Percentiles rank a stretch among this genome's conserved stretches.
Evolutionary conservation across 202 grass and related monocot genomes (phyloP).

Genomic region (Saccharum hybrid): DNA sequence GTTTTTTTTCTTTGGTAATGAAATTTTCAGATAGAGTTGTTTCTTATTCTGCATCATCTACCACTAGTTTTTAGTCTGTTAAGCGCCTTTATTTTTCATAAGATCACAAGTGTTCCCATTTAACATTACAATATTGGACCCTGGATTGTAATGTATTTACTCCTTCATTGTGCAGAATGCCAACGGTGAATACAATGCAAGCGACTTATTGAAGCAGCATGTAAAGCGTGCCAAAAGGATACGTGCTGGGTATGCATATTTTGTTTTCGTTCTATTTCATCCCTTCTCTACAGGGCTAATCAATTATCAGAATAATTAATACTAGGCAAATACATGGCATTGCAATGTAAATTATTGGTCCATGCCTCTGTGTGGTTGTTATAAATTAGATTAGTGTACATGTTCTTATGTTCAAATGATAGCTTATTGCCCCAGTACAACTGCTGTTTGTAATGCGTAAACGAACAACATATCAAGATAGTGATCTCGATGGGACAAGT

Average conservation of each 20-base stretch:
- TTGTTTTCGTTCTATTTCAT: neutral
- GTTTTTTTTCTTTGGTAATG: constrained; percentile 12
- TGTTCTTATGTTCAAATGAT: neutral
- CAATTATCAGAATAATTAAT: constrained; percentile 15
- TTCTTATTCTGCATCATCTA: constrained; percentile 2
- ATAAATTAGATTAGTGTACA: neutral
- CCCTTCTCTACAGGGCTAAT: neutral
- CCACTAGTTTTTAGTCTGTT: neutral
- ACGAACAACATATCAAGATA: neutral
- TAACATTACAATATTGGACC: neutral
- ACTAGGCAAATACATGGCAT: neutral
- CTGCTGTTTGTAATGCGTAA: neutral
- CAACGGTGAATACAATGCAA: constrained; percentile 49
- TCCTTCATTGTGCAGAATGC: constrained; percentile 54
- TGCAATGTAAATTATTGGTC: constrained; percentile 24
- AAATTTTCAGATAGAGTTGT: neutral
- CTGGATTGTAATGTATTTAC: constrained; percentile 21
- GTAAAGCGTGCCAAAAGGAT: constrained; percentile 75
- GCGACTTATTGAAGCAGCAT: constrained; percentile 71
- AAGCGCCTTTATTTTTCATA: neutral
- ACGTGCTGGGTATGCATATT: constrained; percentile 56
- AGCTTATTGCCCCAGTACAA: constrained; percentile 9
- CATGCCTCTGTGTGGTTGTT: neutral
- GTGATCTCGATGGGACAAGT: neutral
- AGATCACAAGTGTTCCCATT: neutral